Base-by-base conservation (phyloP, 2,329 filamentous ascomycete species). In the Karstenula rhodostoma region DNA sequence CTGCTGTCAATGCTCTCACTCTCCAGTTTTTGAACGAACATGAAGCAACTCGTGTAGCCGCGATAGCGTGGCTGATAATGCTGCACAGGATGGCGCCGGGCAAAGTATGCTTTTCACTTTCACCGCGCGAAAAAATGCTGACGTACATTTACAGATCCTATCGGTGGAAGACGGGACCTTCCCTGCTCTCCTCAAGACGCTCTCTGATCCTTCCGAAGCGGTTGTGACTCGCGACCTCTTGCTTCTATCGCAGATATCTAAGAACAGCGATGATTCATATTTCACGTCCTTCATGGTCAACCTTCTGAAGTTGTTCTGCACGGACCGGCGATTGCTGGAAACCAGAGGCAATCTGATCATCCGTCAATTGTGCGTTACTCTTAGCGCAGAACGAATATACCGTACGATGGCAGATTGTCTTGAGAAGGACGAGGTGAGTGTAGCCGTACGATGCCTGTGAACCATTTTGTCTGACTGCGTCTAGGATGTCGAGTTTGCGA, bases 231-330 rank as follows among this genome's bases (percentile, higher is more conserved):
- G 95, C 69, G 95, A 99, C 76, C 81, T 99, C 32, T 92, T 98
- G 65, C 84, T 99, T 17, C 84, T 99, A 2, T 98, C 94, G 0
- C 95, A 99, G 68, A 98, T 99, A 57, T 98, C 94, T 2, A 89
- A 91, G 66, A 96, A 97, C 70, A 98, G 93, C 73, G 95, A 98
- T 71, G 95, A 99, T 73, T 93, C 94, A 66, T 98, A 98, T 78
- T 99, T 99, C 75, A 90, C 92, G 1, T 96, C 94, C 25, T 99
- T 99, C 77, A 99, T 99, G 95, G 91, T 97, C 62, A 96, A 96
- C 73, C 83, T 99, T 10, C 82, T 99, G 46, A 95, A 97, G 74
- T 86, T 99, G 1, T 99, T 99, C 75, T 96, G 93, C 44, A 98
- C 95, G 0, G 95, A 99, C 75, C 87, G 95, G 33, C 91, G 93